A percentile compares a stretch with the other conserved stretches of the same genome.
Conservation (phyloP, 331 rosid species). For the Malus hybrid region DNA sequence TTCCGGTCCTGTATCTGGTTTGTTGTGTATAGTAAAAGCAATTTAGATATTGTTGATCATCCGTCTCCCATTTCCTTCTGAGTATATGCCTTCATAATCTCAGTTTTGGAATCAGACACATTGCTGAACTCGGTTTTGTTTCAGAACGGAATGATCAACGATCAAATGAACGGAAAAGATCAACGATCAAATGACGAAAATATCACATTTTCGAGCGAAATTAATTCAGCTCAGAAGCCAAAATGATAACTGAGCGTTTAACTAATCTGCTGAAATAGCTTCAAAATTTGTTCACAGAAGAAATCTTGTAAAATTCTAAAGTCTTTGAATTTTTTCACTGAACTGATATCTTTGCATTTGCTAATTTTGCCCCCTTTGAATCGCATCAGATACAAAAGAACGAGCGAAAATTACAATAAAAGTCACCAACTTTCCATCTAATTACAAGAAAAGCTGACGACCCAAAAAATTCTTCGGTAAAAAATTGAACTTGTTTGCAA, state of each 20-base stretch:
- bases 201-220: neutral
- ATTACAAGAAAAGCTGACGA: neutral
- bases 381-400: neutral
- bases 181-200: no score
- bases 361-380: neutral
- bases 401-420: neutral
- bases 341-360: neutral
- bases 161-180: no score
- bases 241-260: no score
- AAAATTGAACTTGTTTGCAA: neutral
- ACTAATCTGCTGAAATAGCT: neutral
- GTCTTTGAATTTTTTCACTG: neutral
- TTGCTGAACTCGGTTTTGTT: no score
- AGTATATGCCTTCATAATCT: neutral
- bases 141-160: neutral
- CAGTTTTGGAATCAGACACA: neutral
- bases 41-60: neutral
- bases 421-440: neutral
- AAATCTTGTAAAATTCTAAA: neutral
- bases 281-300: neutral
- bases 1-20: neutral
- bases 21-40: slow-evolving; percentile 13
- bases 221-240: neutral
- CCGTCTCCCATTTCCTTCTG: no score
- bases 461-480: neutral